phyloP scores from a whole-genome alignment of 1,284 basidiomycete species.

The Heterobasidion occidentale region DNA sequence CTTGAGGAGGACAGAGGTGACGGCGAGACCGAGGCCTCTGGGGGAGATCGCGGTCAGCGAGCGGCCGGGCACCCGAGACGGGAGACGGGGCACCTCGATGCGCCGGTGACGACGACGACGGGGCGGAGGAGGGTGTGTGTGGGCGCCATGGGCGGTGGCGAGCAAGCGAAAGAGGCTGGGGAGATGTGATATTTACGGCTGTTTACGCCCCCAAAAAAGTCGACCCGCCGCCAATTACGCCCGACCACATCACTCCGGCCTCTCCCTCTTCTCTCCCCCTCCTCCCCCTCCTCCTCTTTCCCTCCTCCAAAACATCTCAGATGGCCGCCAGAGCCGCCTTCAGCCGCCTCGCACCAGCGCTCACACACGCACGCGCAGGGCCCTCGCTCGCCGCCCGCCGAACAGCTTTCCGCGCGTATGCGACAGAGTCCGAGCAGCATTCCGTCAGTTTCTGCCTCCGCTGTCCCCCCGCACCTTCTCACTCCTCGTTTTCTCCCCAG shows the following conservation, averaged over 20 bases:
- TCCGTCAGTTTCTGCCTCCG: conserved; percentile 30
- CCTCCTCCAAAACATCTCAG: conserved; percentile 19
- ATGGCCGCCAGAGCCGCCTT: conserved; percentile 64
- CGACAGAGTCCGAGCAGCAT: conserved; percentile 47
- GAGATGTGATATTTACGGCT: conserved; percentile 12
- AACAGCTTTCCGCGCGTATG: conserved; percentile 49
- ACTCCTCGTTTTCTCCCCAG: conserved; percentile 29
- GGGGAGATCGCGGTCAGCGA: neutral
- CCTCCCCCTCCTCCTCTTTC: conserved; percentile 17
- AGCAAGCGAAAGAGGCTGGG: neutral
- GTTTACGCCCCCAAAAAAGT: conserved; percentile 12
- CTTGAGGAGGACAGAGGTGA: conserved; percentile 53
- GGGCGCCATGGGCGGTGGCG: neutral
- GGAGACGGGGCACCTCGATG: conserved; percentile 48
- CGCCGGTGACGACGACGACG: conserved; percentile 67
- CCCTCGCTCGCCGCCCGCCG: conserved; percentile 31
- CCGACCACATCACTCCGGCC: neutral
- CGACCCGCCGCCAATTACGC: neutral
- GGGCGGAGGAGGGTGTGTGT: conserved; percentile 1
- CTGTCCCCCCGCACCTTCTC: neutral
- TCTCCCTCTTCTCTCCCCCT: conserved; percentile 11
- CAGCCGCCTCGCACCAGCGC: conserved; percentile 55
- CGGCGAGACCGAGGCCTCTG: conserved; percentile 81
- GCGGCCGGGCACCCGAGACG: neutral
- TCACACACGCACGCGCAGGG: conserved; percentile 35